These are phyloP conservation scores for Xylariaceae sp. DNA, from an alignment of 2,329 filamentous ascomycete genomes.

Conservation along the genomic window DNA sequence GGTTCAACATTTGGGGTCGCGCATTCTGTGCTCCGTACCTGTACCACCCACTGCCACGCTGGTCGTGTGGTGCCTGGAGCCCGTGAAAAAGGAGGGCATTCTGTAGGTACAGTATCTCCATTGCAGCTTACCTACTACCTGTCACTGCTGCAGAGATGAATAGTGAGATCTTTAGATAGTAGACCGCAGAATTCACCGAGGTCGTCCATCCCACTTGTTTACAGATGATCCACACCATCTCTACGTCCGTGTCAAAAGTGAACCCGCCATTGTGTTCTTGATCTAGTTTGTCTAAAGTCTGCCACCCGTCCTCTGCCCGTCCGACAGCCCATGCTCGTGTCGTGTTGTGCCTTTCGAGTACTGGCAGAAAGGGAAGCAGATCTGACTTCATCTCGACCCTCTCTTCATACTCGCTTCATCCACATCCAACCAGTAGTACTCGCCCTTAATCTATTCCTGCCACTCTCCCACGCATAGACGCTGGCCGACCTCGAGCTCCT, in stretches of 20 bases:
- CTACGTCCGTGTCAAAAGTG: neutral
- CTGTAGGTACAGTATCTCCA: too few relatives aligned
- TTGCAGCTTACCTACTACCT: too few relatives aligned
- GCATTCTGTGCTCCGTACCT: too few relatives aligned
- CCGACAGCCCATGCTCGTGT: neutral
- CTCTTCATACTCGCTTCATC: neutral
- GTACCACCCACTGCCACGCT: too few relatives aligned
- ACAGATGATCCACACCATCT: neutral
- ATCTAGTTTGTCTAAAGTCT: neutral
- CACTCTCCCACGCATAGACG: neutral
- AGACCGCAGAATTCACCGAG: too few relatives aligned
- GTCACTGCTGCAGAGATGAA: too few relatives aligned
- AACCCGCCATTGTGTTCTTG: neutral
- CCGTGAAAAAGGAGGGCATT: too few relatives aligned
- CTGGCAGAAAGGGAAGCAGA: neutral
- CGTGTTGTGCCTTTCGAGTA: neutral
- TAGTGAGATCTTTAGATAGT: too few relatives aligned
- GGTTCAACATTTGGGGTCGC: too few relatives aligned
- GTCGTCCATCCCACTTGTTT: too few relatives aligned
- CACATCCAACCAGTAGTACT: constrained; percentile 8
- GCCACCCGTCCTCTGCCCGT: neutral
- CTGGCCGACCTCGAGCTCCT: neutral
- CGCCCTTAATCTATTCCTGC: constrained; percentile 9
- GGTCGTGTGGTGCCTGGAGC: too few relatives aligned
- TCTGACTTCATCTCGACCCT: neutral